phyloP scores from a whole-genome alignment of 2,329 filamentous ascomycete genomes.

The Aaosphaeria arxii region DNA sequence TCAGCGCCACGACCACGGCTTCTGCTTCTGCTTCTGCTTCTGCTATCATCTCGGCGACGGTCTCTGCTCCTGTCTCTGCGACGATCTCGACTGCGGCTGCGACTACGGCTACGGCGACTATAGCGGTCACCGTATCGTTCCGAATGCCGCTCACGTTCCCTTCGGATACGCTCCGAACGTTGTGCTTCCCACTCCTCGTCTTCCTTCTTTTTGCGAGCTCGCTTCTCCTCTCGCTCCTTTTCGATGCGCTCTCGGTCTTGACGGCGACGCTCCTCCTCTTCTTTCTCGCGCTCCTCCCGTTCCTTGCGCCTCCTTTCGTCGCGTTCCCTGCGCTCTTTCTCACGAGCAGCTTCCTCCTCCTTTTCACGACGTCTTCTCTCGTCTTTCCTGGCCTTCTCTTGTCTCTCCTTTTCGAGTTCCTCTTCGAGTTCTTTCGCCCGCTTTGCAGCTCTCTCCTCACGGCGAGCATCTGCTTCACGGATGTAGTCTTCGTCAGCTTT shows the following conservation, averaged over 20 bases:
- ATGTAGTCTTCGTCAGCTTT: conserved; percentile 75
- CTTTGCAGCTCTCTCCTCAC: conserved; percentile 59
- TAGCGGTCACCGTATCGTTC: conserved; percentile 20
- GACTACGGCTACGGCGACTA: conserved; percentile 46
- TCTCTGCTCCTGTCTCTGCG: conserved; percentile 28
- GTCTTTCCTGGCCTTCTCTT: conserved; percentile 57
- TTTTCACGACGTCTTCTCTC: conserved; percentile 50
- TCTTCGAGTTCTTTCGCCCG: conserved; percentile 61
- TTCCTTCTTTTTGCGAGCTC: conserved; percentile 44
- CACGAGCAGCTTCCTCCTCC: conserved; percentile 42
- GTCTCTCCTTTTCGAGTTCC: conserved; percentile 57
- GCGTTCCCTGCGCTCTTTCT: conserved; percentile 46
- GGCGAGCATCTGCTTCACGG: conserved; percentile 60
- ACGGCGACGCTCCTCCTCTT: conserved; percentile 5
- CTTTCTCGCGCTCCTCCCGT: conserved; percentile 17
- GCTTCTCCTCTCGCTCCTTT: conserved; percentile 54
- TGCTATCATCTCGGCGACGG: conserved; percentile 14
- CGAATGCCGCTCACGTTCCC: conserved; percentile 33
- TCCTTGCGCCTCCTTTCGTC: conserved; percentile 41
- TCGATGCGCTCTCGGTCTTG: conserved; percentile 20
- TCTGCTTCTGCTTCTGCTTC: conserved; percentile 19
- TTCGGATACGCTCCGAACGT: conserved; percentile 40
- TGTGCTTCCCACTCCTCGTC: conserved; percentile 40
- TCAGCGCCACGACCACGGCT: conserved; percentile 10
- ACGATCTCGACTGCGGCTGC: conserved; percentile 37